Conservation (phyloP, 1,284 basidiomycete species). For the Apiotrichum akiyoshidainum region DNA sequence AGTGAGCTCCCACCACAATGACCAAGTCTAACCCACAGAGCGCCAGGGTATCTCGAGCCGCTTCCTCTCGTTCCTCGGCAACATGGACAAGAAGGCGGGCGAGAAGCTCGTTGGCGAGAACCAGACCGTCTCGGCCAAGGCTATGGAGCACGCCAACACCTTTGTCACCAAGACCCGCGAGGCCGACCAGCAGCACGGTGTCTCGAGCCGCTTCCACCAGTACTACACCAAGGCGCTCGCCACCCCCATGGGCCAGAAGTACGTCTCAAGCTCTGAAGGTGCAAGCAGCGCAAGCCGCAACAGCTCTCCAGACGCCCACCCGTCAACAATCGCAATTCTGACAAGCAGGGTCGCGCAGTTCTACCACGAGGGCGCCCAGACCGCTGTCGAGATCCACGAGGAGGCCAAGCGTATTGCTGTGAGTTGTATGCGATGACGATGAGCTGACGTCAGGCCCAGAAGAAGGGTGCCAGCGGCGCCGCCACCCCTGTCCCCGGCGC, state of each 20-base stretch:
- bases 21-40: slow-evolving; percentile 50
- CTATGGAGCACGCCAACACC: slow-evolving; percentile 57
- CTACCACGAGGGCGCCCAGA: slow-evolving; percentile 69
- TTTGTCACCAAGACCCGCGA: slow-evolving; percentile 65
- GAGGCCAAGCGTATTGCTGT: slow-evolving; percentile 55
- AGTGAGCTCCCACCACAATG: slow-evolving; percentile 53
- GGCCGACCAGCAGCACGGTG: slow-evolving; percentile 76
- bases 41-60: slow-evolving; percentile 80
- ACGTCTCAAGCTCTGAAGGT: slow-evolving; percentile 13
- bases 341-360: slow-evolving; percentile 49
- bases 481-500: slow-evolving; percentile 10
- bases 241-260: slow-evolving; percentile 71
- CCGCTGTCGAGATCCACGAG: slow-evolving; percentile 59
- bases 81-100: slow-evolving; percentile 67
- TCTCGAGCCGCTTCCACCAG: slow-evolving; percentile 64
- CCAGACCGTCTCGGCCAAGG: slow-evolving; percentile 66
- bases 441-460: slow-evolving; percentile 34
- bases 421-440: neutral
- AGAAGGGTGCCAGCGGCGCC: slow-evolving; percentile 28
- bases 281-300: neutral
- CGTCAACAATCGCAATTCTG: neutral
- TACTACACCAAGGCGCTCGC: slow-evolving; percentile 74
- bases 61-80: slow-evolving; percentile 73
- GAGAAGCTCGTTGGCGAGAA: slow-evolving; percentile 54
- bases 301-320: neutral